phyloP scores from a whole-genome alignment of 2,329 filamentous ascomycete genomes.

The Stromatinia cepivora region DNA sequence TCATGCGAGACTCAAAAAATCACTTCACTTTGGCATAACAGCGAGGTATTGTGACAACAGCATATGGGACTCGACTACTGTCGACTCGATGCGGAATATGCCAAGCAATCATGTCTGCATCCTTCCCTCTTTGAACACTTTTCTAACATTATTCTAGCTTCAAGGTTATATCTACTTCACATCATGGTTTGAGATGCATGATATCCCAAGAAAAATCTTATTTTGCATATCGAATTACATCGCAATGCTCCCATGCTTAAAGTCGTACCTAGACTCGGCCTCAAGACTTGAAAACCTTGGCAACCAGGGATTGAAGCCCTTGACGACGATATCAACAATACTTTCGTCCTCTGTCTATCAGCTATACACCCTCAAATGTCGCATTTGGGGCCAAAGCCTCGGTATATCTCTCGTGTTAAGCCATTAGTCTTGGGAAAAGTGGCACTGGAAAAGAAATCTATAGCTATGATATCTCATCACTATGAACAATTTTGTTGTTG shows the following conservation, averaged over 20 bases:
- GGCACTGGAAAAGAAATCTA: not conserved
- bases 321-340: not conserved
- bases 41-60: not conserved
- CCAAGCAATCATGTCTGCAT: no score
- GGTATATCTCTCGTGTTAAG: not conserved
- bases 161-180: not conserved
- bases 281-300: not conserved
- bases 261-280: not conserved
- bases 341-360: not conserved
- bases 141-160: not conserved
- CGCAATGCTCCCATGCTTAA: not conserved
- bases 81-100: no score
- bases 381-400: not conserved
- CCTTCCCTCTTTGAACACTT: no score
- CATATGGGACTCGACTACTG: not conserved
- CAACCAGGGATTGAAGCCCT: not conserved
- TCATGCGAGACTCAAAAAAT: not conserved
- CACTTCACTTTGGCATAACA: not conserved
- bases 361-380: not conserved
- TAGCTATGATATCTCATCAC: not conserved
- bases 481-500: not conserved
- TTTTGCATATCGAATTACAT: not conserved
- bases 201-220: not conserved
- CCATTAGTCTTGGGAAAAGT: not conserved
- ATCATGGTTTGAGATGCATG: not conserved